phyloP scores from a whole-genome alignment of 1,284 basidiomycete genomes.

The Ustilago shanxiensis region DNA sequence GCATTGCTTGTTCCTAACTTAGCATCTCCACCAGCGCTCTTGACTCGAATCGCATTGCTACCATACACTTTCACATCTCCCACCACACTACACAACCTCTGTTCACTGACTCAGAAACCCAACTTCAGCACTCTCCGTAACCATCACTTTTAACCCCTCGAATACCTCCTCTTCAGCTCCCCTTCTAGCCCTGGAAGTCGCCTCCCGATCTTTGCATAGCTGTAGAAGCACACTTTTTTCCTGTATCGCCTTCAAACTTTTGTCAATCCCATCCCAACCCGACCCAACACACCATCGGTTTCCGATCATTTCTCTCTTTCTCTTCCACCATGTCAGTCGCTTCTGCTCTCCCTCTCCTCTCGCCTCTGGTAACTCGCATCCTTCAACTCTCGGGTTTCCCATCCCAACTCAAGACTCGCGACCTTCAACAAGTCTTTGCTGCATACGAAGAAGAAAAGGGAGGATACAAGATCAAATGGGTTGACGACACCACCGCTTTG shows the following conservation, averaged over 20 bases:
- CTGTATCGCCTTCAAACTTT: too few species aligned
- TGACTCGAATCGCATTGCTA: neutral
- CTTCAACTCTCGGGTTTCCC: slow-evolving; percentile 90
- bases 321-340: slow-evolving; percentile 35
- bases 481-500: slow-evolving; percentile 93
- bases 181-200: too few species aligned
- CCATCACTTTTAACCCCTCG: too few species aligned
- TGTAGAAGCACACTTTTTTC: neutral
- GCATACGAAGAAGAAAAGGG: slow-evolving; percentile 88
- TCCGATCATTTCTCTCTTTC: too few species aligned
- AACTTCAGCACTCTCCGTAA: neutral
- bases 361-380: slow-evolving; percentile 94
- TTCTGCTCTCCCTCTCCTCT: slow-evolving; percentile 70
- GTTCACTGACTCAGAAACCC: too few species aligned
- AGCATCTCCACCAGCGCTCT: neutral
- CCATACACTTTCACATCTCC: neutral
- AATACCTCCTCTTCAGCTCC: too few species aligned
- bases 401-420: slow-evolving; percentile 94
- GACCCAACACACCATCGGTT: neutral
- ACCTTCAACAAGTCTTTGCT: slow-evolving; percentile 89
- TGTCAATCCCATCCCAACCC: neutral
- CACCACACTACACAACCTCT: too few species aligned
- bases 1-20: slow-evolving; percentile 3
- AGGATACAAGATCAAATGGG: slow-evolving; percentile 99
- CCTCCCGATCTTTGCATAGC: neutral